phyloP scores from a whole-genome alignment of 768 basidiomycete genomes.

The Leccinum fibrillosum region DNA sequence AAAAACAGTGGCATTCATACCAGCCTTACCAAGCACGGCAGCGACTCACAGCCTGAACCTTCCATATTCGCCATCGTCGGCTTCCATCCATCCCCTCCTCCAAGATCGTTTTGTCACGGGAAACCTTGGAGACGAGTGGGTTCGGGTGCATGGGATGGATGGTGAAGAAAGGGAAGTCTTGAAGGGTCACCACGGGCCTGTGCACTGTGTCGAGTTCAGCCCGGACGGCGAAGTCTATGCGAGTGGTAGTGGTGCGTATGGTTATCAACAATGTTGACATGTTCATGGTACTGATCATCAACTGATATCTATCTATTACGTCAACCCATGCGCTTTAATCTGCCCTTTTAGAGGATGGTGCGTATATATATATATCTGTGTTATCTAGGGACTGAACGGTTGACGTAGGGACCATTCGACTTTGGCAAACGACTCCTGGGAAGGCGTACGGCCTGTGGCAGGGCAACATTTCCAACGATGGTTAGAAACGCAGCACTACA shows the following conservation, averaged over 20 bases:
- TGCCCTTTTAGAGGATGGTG: constrained; percentile 64
- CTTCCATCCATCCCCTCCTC: constrained; percentile 87
- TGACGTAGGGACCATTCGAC: constrained; percentile 77
- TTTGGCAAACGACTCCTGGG: constrained; percentile 97
- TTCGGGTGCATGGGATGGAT: constrained; percentile 85
- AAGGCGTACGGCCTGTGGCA: constrained; percentile 93
- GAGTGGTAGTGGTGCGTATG: constrained; percentile 84
- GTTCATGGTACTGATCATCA: constrained; percentile 5
- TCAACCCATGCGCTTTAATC: constrained; percentile 6
- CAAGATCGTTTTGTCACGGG: constrained; percentile 94
- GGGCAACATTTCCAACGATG: constrained; percentile 46
- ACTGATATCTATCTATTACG: constrained; percentile 2
- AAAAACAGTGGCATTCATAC: constrained; percentile 89
- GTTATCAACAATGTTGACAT: constrained; percentile 4
- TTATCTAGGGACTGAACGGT: constrained; percentile 3
- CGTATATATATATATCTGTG: constrained; percentile 21
- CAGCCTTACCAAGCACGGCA: constrained; percentile 58
- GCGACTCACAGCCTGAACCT: constrained; percentile 76
- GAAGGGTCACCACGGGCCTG: constrained; percentile 97
- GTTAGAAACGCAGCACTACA: constrained; percentile 10
- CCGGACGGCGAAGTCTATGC: constrained; percentile 98
- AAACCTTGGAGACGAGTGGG: constrained; percentile 90
- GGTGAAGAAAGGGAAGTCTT: constrained; percentile 89
- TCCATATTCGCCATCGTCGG: constrained; percentile 86
- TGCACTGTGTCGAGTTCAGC: constrained; percentile 89